Evolutionary conservation across 2,329 filamentous ascomycete genomes (phyloP).

Genomic region (Ophiostoma himal-ulmi): DNA sequence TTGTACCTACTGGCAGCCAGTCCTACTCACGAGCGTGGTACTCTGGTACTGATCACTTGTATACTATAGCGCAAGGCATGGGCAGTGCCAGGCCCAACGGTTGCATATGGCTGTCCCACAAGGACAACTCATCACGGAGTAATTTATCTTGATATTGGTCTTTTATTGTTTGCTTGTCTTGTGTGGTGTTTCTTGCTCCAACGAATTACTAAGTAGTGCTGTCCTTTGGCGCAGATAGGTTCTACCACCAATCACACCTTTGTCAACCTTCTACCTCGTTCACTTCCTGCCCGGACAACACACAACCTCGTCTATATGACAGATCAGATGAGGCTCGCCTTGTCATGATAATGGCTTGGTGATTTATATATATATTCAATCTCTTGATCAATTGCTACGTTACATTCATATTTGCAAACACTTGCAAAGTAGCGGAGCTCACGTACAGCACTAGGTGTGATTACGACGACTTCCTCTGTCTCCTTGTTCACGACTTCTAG

Average conservation of each 20-base stretch:
- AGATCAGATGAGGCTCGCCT: neutral
- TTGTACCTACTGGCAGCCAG: neutral
- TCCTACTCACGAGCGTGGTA: neutral
- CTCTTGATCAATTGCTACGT: neutral
- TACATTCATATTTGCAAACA: neutral
- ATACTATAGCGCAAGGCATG: neutral
- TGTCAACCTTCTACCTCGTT: neutral
- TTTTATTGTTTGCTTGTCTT: neutral
- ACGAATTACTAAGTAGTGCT: neutral
- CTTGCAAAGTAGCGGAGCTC: neutral
- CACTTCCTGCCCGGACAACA: neutral
- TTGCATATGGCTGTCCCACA: conserved; percentile 1
- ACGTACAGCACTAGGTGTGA: neutral
- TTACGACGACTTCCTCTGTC: neutral
- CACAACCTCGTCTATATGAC: neutral
- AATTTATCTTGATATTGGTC: conserved; percentile 10
- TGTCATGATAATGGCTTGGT: neutral
- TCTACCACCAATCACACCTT: neutral
- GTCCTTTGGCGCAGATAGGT: neutral
- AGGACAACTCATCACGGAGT: conserved; percentile 20
- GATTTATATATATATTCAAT: neutral
- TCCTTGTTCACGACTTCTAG: neutral
- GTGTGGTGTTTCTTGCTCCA: neutral
- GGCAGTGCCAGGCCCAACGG: neutral
- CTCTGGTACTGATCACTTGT: conserved; percentile 1